Base-by-base conservation (phyloP, 2,329 filamentous ascomycete species). In the Exophiala alcalophila region DNA sequence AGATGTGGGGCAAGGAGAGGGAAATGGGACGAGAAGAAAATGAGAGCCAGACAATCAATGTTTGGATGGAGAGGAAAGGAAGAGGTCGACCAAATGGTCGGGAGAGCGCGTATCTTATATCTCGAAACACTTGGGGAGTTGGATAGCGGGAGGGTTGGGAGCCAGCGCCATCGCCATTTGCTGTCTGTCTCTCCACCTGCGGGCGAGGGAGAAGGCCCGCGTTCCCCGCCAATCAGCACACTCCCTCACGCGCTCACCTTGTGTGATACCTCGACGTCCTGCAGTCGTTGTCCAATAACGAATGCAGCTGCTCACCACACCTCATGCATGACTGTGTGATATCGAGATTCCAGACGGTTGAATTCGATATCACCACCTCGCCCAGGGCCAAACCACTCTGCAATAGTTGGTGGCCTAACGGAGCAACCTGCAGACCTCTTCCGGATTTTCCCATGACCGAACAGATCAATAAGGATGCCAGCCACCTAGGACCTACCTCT, bases 11-110 rank as follows among this genome's bases (percentile, higher is more conserved):
- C 48, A 55, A 52, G 38, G 42, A 50, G 25, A 21, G 30, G 15
- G 12, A 46, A 46, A 60, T 49, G 47, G 61, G 59, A 63, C 47
- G 39, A 38, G 66, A 59, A 63, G 58, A 64, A 61, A 41, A 50
- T 42, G 43, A 53, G 56, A 58, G 42, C 58, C 56, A 64, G 61
- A 64, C 59, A 62, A 52, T 57, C 50, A 54, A 49, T 57, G 58
- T 57, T 31, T 48, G 43, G 43, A 40, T 44, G 43, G 21, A 47
- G 43, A 46, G 46, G 26, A 47, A 40, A 41, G 37, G 39, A 35
- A 21, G 21, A 37, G 38, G 41, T 44, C 39, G 41, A 35, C 15
- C 30, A 33, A 42, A 33, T 26, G 51, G 49, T 40, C 38, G 45
- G 34, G 16, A 15, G 49, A 41, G 41, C 33, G 38, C 37, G 36